Percentiles rank a stretch among this genome's conserved stretches.
phyloP scores from a whole-genome alignment of 108 stramenopile species.

The Licmophora abbreviata region DNA sequence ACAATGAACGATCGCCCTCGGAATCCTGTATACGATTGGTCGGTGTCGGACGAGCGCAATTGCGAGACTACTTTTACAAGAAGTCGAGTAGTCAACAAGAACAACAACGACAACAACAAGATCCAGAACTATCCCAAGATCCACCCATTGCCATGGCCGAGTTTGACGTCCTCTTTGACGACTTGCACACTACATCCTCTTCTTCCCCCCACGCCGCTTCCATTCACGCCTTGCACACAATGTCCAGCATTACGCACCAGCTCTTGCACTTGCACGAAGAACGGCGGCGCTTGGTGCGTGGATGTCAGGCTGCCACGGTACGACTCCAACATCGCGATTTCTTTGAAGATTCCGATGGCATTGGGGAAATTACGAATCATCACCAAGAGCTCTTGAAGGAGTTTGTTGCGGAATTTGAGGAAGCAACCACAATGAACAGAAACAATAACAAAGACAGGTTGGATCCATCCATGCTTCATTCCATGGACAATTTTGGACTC shows the following conservation, averaged over 20 bases:
- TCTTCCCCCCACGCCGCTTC: constrained; percentile 16
- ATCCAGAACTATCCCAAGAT: constrained; percentile 10
- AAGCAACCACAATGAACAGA: neutral
- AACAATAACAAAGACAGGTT: neutral
- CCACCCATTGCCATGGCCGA: constrained; percentile 44
- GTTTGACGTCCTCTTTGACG: constrained; percentile 39
- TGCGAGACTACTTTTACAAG: constrained; percentile 31
- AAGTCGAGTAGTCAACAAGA: constrained; percentile 21
- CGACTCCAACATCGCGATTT: constrained; percentile 22
- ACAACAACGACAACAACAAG: constrained; percentile 8
- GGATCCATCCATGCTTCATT: too few species aligned
- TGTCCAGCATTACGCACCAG: constrained; percentile 32
- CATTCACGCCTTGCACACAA: constrained; percentile 37
- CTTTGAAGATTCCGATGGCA: constrained; percentile 48
- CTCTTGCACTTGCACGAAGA: constrained; percentile 44
- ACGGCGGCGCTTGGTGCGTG: constrained; percentile 35
- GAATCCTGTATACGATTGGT: constrained; percentile 22
- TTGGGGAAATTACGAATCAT: constrained; percentile 15
- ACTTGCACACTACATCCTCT: constrained; percentile 3
- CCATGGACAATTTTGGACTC: constrained; percentile 48
- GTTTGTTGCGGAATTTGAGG: neutral
- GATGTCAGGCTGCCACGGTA: constrained; percentile 30
- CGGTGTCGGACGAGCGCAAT: constrained; percentile 47
- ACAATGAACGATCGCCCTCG: constrained; percentile 6
- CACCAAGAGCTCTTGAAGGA: neutral